Conservation (phyloP, 139 green algal genomes). For the Tetradesmus lagerheimii region DNA sequence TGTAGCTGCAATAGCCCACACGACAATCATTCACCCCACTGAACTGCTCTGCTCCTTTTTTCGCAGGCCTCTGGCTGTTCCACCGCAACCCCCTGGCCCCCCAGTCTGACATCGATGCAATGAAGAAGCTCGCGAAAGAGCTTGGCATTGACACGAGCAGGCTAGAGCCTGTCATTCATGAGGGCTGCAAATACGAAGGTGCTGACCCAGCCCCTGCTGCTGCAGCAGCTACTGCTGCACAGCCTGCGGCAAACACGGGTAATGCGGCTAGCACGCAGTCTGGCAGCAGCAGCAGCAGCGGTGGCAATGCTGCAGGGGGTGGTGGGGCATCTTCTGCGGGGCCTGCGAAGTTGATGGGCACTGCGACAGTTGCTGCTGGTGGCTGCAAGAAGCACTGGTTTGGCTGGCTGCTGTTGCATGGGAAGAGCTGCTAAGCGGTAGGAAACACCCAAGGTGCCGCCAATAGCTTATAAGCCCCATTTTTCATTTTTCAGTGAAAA, state of each 20-base stretch:
- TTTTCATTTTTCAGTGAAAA: too few species aligned
- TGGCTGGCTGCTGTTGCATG: background rate
- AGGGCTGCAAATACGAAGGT: constrained; percentile 26
- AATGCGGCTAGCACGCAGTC: background rate
- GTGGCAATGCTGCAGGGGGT: background rate
- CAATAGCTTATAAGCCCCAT: too few species aligned
- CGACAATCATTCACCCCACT: too few species aligned
- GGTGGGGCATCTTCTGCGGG: background rate
- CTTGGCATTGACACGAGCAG: constrained; percentile 19
- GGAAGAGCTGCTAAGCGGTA: background rate
- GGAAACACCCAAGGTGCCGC: too few species aligned
- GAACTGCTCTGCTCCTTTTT: too few species aligned
- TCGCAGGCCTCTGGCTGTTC: constrained; percentile 40
- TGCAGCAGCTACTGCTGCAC: background rate
- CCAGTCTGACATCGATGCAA: background rate
- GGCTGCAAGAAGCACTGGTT: background rate
- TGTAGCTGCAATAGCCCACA: too few species aligned
- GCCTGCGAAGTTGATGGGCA: background rate
- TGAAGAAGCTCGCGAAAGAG: background rate
- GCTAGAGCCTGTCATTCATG: background rate
- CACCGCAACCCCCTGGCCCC: constrained; percentile 9
- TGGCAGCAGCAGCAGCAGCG: background rate
- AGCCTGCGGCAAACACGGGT: background rate
- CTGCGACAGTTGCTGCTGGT: background rate
- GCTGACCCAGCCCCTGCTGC: background rate